Conservation (phyloP, 1,284 basidiomycete genomes). For the Cutaneotrichosporon sp. region DNA sequence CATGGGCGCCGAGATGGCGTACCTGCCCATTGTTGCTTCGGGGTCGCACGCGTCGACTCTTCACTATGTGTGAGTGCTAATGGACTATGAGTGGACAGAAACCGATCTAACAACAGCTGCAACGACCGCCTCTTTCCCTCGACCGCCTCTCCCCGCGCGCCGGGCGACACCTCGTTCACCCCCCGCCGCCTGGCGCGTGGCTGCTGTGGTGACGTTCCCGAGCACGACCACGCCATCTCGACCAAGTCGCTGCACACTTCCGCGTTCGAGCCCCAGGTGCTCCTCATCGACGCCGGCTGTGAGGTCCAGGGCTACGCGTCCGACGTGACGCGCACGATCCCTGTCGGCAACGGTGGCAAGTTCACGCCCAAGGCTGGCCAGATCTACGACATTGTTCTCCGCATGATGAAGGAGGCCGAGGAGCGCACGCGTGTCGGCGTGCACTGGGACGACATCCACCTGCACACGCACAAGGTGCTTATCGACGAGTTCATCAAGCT, state of each 20-base stretch:
- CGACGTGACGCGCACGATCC: constrained; percentile 53
- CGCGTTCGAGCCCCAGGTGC: constrained; percentile 64
- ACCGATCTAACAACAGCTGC: constrained; percentile 34
- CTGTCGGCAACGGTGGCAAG: constrained; percentile 78
- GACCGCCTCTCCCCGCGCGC: constrained; percentile 32
- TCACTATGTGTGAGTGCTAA: constrained; percentile 77
- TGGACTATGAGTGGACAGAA: not conserved
- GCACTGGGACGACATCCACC: constrained; percentile 82
- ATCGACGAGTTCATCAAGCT: constrained; percentile 75
- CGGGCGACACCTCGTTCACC: constrained; percentile 42
- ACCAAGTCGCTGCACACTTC: constrained; percentile 28
- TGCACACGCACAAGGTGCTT: constrained; percentile 73
- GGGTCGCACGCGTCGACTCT: constrained; percentile 79
- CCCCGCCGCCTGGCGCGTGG: constrained; percentile 39
- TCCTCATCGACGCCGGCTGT: constrained; percentile 88
- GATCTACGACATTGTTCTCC: constrained; percentile 79
- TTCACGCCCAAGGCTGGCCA: constrained; percentile 73
- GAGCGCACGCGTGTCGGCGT: constrained; percentile 66
- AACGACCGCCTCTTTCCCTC: constrained; percentile 53
- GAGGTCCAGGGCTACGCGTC: constrained; percentile 67
- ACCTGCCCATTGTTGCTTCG: constrained; percentile 83
- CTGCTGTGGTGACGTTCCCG: constrained; percentile 45
- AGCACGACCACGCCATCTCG: constrained; percentile 34
- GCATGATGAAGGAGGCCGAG: constrained; percentile 73
- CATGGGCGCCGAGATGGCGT: constrained; percentile 79